These are phyloP conservation scores for Cutaneotrichosporon curvatum DNA, from an alignment of 1,284 basidiomycete genomes.

Conservation along the genomic window DNA sequence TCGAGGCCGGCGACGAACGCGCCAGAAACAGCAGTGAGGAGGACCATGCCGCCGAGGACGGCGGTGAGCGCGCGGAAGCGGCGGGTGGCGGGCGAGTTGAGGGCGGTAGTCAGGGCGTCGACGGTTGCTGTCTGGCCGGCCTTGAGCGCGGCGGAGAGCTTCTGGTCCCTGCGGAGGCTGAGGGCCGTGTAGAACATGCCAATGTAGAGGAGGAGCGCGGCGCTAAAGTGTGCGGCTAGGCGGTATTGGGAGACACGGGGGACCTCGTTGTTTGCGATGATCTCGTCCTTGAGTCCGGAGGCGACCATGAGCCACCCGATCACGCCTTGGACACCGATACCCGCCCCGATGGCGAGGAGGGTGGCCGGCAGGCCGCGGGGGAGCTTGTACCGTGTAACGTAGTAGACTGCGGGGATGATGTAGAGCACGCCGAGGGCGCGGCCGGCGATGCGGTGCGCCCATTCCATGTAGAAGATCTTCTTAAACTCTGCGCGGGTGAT, in stretches of 20 bases:
- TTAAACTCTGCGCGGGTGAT: conserved; percentile 90
- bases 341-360: conserved; percentile 62
- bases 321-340: conserved; percentile 80
- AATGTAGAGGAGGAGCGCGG: conserved; percentile 82
- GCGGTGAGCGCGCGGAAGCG: conserved; percentile 59
- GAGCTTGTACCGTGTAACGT: conserved; percentile 62
- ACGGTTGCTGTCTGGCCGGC: conserved; percentile 41
- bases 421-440: conserved; percentile 77
- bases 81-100: conserved; percentile 56
- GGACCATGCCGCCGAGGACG: conserved; percentile 65
- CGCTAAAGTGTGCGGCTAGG: conserved; percentile 84
- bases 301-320: conserved; percentile 99
- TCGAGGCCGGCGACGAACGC: conserved; percentile 97
- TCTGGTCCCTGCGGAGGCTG: conserved; percentile 62
- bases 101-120: conserved; percentile 38
- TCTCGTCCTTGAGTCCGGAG: conserved; percentile 78
- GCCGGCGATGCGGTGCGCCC: conserved; percentile 89
- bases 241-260: conserved; percentile 96
- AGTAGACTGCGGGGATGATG: conserved; percentile 72
- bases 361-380: conserved; percentile 57
- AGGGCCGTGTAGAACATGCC: conserved; percentile 85
- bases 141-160: conserved; percentile 56
- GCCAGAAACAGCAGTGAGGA: conserved; percentile 78
- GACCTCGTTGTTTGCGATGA: conserved; percentile 71
- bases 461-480: conserved; percentile 97